These are phyloP conservation scores for Apodospora peruviana DNA, from an alignment of 495 filamentous ascomycete genomes.

Conservation along the genomic window DNA sequence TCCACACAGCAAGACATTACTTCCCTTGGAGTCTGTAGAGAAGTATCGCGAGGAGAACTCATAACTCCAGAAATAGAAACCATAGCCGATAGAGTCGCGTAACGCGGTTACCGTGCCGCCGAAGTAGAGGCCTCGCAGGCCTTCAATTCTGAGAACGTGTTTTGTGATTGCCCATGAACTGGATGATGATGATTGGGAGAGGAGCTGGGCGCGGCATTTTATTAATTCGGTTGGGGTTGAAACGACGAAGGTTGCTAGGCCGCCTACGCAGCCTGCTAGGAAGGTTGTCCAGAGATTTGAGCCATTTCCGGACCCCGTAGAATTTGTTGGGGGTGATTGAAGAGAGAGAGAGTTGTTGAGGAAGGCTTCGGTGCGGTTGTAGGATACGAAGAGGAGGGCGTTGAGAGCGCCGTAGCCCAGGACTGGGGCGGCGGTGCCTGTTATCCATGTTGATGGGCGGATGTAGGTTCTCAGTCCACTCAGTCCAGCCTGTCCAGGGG, in stretches of 20 bases:
- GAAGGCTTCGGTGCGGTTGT: constrained; percentile 66
- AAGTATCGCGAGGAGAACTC: constrained; percentile 60
- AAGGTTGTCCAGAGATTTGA: constrained; percentile 54
- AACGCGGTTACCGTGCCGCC: constrained; percentile 74
- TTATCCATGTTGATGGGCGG: constrained; percentile 35
- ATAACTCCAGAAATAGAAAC: constrained; percentile 91
- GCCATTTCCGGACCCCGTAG: not conserved
- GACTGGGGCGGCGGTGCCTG: constrained; percentile 72
- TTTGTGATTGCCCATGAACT: constrained; percentile 58
- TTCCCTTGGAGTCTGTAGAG: not conserved
- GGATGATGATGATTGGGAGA: not conserved
- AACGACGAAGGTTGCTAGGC: constrained; percentile 74
- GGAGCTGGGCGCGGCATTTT: constrained; percentile 72
- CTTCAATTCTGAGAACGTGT: constrained; percentile 54
- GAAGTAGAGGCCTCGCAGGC: constrained; percentile 66
- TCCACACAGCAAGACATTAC: constrained; percentile 63
- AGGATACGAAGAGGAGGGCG: constrained; percentile 77
- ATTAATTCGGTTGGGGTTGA: constrained; percentile 82
- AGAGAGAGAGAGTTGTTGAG: constrained; percentile 34
- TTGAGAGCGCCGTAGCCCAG: constrained; percentile 86
- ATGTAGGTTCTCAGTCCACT: constrained; percentile 25
- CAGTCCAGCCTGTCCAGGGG: constrained; percentile 65
- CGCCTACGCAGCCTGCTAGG: constrained; percentile 69
- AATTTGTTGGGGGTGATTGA: constrained; percentile 2
- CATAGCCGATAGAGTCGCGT: constrained; percentile 81